These are phyloP conservation scores for Corylus americana DNA, from an alignment of 306 rosid genomes.

Conservation along the genomic window DNA sequence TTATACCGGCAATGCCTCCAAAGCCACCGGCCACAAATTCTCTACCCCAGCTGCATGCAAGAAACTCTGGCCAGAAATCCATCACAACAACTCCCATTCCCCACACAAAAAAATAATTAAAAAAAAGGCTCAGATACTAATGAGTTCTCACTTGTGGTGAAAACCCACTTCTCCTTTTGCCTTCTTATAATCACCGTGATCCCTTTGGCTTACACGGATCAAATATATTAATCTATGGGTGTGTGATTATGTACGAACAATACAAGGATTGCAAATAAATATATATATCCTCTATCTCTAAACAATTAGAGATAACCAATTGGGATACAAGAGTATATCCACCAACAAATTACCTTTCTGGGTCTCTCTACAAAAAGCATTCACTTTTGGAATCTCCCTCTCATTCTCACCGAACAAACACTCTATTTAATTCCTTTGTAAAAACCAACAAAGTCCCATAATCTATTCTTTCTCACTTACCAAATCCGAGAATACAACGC, in stretches of 20 bases:
- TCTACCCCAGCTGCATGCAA: conserved; percentile 74
- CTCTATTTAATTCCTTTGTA: background rate
- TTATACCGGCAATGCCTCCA: conserved; percentile 83
- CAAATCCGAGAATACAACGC: background rate
- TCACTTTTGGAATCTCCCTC: background rate
- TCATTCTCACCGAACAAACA: background rate
- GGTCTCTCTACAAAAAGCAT: background rate
- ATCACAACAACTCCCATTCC: conserved; percentile 27
- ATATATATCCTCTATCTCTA: background rate
- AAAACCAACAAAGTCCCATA: background rate
- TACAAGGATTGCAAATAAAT: background rate
- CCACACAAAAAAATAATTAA: background rate
- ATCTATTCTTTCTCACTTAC: background rate
- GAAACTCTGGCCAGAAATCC: conserved; percentile 87
- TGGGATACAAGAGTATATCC: background rate
- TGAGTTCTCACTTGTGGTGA: background rate
- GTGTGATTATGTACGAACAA: background rate
- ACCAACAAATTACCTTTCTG: background rate
- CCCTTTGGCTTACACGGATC: conserved; percentile 15
- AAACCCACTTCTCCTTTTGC: conserved; percentile 15
- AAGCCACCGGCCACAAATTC: conserved; percentile 92
- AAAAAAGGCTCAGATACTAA: background rate
- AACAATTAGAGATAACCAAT: background rate
- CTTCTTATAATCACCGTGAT: background rate
- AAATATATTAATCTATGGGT: background rate